phyloP scores from a whole-genome alignment of 2,329 filamentous ascomycete species.

The Scleromitrula shiraiana region DNA sequence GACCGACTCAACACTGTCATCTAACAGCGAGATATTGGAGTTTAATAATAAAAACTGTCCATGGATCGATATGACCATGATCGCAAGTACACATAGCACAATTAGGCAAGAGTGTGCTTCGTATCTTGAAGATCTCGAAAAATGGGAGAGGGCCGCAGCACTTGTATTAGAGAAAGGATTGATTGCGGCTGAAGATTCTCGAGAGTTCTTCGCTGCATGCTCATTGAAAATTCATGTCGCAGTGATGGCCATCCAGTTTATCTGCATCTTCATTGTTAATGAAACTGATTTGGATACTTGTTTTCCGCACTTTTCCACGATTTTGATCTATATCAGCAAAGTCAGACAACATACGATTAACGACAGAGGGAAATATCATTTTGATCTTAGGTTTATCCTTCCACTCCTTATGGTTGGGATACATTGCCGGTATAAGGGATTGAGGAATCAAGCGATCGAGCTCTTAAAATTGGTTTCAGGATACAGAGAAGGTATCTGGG shows the following conservation, averaged over 20 bases:
- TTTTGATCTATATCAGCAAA: constrained; percentile 2
- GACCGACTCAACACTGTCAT: background rate
- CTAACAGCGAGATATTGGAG: background rate
- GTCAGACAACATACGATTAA: constrained; percentile 6
- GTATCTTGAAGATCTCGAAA: constrained; percentile 8
- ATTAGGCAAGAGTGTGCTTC: constrained; percentile 7
- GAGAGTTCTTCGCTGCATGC: constrained; percentile 2
- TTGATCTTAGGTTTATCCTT: constrained; percentile 13
- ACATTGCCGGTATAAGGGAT: constrained; percentile 9
- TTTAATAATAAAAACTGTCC: background rate
- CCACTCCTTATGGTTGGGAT: constrained; percentile 8
- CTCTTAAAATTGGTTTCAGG: constrained; percentile 2
- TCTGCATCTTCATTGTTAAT: constrained; percentile 1
- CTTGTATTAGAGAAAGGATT: background rate
- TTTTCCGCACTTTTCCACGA: constrained; percentile 8
- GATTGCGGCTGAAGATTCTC: background rate
- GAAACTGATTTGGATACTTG: constrained; percentile 10
- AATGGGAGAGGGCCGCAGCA: constrained; percentile 10
- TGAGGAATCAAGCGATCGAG: constrained; percentile 9
- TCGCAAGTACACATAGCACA: background rate
- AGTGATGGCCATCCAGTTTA: constrained; percentile 6
- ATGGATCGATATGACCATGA: background rate
- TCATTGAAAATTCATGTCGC: constrained; percentile 11
- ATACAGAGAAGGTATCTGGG: constrained; percentile 16
- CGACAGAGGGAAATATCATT: constrained; percentile 8